These are phyloP conservation scores for Anethum foeniculum DNA, from an alignment of 140 eudicot genomes.

Conservation along the genomic window DNA sequence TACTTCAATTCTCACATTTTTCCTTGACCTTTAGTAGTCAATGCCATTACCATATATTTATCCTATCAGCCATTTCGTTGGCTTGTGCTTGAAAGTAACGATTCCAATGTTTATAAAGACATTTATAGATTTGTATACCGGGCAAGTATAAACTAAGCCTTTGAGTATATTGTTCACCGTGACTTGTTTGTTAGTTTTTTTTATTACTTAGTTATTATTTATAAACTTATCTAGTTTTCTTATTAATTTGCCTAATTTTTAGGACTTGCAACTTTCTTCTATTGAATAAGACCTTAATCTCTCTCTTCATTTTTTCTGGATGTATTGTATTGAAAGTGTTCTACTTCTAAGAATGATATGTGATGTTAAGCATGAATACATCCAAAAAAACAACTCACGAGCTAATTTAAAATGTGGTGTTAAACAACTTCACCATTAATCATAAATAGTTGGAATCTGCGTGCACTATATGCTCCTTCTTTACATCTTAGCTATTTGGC, in stretches of 20 bases:
- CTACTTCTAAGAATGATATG: background rate
- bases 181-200: background rate
- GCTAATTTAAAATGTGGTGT: background rate
- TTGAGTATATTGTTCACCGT: too few species aligned
- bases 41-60: background rate
- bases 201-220: too few species aligned
- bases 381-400: background rate
- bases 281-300: background rate
- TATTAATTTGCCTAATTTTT: background rate
- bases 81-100: too few species aligned
- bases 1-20: background rate
- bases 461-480: background rate
- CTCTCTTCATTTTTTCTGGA: background rate
- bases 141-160: too few species aligned
- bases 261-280: background rate
- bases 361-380: background rate
- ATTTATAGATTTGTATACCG: too few species aligned
- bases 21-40: background rate
- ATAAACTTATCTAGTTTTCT: background rate
- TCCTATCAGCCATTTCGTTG: background rate
- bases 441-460: background rate
- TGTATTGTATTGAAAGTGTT: background rate
- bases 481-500: background rate
- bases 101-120: too few species aligned
- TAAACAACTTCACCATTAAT: background rate